phyloP scores from a whole-genome alignment of 805 yeast species.

The Kodamaea hsintzibuensis region DNA sequence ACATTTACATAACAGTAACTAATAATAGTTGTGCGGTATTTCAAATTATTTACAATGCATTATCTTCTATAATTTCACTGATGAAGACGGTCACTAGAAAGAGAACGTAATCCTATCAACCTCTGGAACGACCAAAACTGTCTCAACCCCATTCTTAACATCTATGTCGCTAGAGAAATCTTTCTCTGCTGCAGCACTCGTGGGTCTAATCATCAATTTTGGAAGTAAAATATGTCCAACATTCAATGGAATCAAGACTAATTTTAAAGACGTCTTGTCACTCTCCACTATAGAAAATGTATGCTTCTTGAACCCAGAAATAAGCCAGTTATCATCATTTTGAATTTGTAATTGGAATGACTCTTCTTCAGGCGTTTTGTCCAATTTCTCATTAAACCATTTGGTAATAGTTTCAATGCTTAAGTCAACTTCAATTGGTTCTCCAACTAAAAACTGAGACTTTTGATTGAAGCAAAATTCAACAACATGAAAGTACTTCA shows the following conservation, averaged over 20 bases:
- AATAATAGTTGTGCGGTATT: too few species aligned
- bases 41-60: too few species aligned
- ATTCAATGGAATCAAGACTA: constrained; percentile 70
- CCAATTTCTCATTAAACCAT: constrained; percentile 40
- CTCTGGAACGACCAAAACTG: constrained; percentile 71
- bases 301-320: constrained; percentile 68
- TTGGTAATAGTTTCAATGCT: constrained; percentile 43
- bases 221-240: constrained; percentile 77
- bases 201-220: constrained; percentile 43
- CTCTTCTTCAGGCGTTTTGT: constrained; percentile 7
- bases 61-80: too few species aligned
- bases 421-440: constrained; percentile 52
- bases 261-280: constrained; percentile 20
- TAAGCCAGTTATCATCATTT: constrained; percentile 73
- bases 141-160: constrained; percentile 66
- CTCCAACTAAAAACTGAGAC: constrained; percentile 59
- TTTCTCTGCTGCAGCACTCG: constrained; percentile 23
- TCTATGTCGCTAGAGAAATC: constrained; percentile 57
- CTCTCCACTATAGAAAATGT: constrained; percentile 41
- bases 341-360: constrained; percentile 48
- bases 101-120: constrained; percentile 60
- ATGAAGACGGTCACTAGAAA: constrained; percentile 41
- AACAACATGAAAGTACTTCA: constrained; percentile 60
- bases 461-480: constrained; percentile 44
- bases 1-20: too few species aligned